Conservation (phyloP, 2,329 filamentous ascomycete species). For the Penicillium sp. region DNA sequence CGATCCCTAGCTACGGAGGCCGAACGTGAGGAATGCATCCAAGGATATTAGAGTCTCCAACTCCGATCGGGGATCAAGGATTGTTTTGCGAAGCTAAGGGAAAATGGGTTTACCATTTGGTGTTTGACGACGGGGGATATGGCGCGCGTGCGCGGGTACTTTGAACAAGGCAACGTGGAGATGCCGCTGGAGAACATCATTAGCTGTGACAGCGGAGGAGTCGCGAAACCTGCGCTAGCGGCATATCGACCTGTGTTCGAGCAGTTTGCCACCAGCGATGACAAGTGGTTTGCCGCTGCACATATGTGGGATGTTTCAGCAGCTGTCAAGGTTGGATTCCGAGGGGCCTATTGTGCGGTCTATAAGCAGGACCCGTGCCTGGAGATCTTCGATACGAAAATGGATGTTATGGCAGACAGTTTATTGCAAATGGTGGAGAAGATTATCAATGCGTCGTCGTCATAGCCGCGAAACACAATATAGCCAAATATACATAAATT, state of each 20-base stretch:
- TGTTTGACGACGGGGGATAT: conserved; percentile 59
- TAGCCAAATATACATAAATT: too few species aligned
- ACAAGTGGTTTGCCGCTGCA: conserved; percentile 62
- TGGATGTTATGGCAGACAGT: conserved; percentile 57
- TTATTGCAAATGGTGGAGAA: conserved; percentile 56
- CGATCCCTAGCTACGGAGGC: conserved; percentile 44
- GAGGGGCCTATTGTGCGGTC: conserved; percentile 59
- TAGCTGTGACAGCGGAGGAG: conserved; percentile 54
- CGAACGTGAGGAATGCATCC: conserved; percentile 45
- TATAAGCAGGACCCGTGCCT: conserved; percentile 58
- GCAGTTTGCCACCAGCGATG: conserved; percentile 45
- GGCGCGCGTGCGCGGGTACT: conserved; percentile 58
- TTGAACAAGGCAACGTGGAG: conserved; percentile 53
- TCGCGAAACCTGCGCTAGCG: conserved; percentile 57
- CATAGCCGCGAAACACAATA: background rate
- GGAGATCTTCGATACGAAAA: conserved; percentile 55
- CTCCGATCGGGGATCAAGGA: conserved; percentile 43
- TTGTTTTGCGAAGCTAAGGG: conserved; percentile 48
- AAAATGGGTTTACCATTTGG: conserved; percentile 58
- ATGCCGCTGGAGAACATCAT: conserved; percentile 59
- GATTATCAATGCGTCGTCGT: conserved; percentile 21
- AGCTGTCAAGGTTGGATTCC: conserved; percentile 57
- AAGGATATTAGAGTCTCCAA: conserved; percentile 40
- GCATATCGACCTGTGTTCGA: conserved; percentile 54
- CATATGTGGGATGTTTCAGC: conserved; percentile 66